Evolutionary conservation across 305 asterid genomes (phyloP), one percentile per base, ranked within the genome.

Genomic region (Coffea humblotiana): DNA sequence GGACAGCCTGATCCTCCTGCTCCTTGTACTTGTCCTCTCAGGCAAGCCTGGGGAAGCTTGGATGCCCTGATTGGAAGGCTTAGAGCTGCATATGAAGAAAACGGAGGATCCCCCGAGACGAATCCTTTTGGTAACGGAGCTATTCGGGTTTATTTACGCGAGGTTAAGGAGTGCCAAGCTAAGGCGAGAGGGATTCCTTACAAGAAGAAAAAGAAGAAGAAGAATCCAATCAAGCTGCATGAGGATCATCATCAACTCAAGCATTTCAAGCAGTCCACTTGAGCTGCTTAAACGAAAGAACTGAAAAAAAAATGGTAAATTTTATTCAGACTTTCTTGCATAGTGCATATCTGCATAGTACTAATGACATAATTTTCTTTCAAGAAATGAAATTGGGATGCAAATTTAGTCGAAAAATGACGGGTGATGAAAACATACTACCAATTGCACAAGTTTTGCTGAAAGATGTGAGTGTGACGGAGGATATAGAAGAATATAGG

Each of bases 21-120:
- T 0, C 97, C 98, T 0, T 94, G 98, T 85, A 91, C 93, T 76
- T 92, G 98, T 74, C 98, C 98, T 9, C 81, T 93, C 29, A 82
- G 95, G 82, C 98, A 93, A 86, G 98, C 98, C 3, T 93, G 98
- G 98, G 98, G 98, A 49, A 92, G 98, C 88, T 90, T 93, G 54
- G 98, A 93, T 81, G 98, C 98, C 4, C 72, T 93, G 18, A 92
- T 93, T 48, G 98, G 98, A 2, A 85, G 98, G 76, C 94, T 94
- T 19, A 80, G 98, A 60, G 98, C 98, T 7, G 98, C 98, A 3
- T 94, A 89, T 75, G 98, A 94, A 75, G 98, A 94, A 88, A 88
- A 94, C 80, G 97, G 98, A 0, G 98, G 98, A 0, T 68, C 94
- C 5, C 89, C 87, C 1, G 98, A 91, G 86, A 78, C 83, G 4